Base-by-base conservation (phyloP, 164 flowering plant genomes). In the Stephania japonica region DNA sequence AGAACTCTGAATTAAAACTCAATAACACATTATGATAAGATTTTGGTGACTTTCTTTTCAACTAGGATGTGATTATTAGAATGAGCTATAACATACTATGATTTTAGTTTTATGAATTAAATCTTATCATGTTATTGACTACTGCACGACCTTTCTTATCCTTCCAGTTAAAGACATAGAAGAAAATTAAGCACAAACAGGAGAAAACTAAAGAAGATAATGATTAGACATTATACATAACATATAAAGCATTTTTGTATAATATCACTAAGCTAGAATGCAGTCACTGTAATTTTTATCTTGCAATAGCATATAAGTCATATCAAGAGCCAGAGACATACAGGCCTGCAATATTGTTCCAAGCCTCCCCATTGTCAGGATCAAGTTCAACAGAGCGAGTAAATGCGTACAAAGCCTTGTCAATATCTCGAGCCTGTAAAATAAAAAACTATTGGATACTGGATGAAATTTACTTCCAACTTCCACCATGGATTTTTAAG, bases 291-390 rank as follows among this genome's bases (percentile, higher is more conserved):
- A 53, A 53, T 53, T 53, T 53, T 32, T 32, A 32, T 32, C 38
- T 32, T 53, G 18, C 18, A 4, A 53, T 53, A 53, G 61, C 61
- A 53, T 16, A 53, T 1, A 53, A 53, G 61, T 53, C n/a, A 56
- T 41, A 53, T 6, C 64, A 53, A 41, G 56, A 16, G 24, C 38
- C 50, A 79, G 73, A 76, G 67, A 23, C 88, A 75, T 90, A 92
- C 94, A 93, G 76, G 77, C 97, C 91, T 78, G 94, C 99, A 80
- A 95, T 85, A 79, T 95, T 95, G 75, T 95, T 95, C 99, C 99
- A 95, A 71, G 98, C 98, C 82, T 95, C 99, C 72, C 98, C 98
- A 83, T 91, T 91, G 11, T 93, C 98, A 79, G 97, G 99, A 85
- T 95, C 99, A 80, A 91, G 93, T 81, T 93, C 90, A 79, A 95